Conservation (phyloP, 202 grass and related monocot species). For the Schoenoplectus tabernaemontani region DNA sequence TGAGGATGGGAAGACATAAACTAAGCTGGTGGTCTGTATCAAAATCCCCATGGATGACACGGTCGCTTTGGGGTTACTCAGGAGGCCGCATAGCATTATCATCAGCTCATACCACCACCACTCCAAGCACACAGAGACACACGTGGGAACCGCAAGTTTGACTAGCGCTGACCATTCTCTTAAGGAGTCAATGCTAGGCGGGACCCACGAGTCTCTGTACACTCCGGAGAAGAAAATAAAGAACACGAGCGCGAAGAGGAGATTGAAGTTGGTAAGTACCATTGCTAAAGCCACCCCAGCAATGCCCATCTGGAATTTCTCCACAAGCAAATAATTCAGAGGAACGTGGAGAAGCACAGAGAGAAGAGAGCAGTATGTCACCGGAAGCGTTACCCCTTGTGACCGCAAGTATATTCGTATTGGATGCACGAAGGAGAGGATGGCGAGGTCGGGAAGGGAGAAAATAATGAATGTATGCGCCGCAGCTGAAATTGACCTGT, state of each 20-base stretch:
- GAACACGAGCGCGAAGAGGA: slow-evolving; percentile 51
- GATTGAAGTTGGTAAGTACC: slow-evolving; percentile 74
- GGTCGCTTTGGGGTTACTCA: slow-evolving; percentile 55
- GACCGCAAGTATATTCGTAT: slow-evolving; percentile 82
- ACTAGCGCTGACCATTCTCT: slow-evolving; percentile 61
- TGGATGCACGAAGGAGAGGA: slow-evolving; percentile 83
- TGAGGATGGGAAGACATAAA: slow-evolving; percentile 85
- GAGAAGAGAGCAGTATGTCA: slow-evolving; percentile 79
- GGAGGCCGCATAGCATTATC: slow-evolving; percentile 92
- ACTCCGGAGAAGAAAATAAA: slow-evolving; percentile 69
- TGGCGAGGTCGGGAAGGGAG: slow-evolving; percentile 56
- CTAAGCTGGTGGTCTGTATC: slow-evolving; percentile 88
- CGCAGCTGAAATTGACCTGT: slow-evolving; percentile 40
- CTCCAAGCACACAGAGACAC: slow-evolving; percentile 77
- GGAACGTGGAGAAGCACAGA: slow-evolving; percentile 73
- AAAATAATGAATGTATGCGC: slow-evolving; percentile 65
- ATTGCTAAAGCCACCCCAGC: slow-evolving; percentile 80
- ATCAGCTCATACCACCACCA: slow-evolving; percentile 99
- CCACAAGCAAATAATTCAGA: slow-evolving; percentile 84
- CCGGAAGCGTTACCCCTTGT: slow-evolving; percentile 71
- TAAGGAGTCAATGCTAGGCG: slow-evolving; percentile 48
- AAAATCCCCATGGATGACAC: slow-evolving; percentile 94
- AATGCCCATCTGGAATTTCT: slow-evolving; percentile 59
- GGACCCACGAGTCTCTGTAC: slow-evolving; percentile 70
- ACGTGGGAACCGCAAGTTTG: slow-evolving; percentile 66